Evolutionary conservation across 495 filamentous ascomycete species (phyloP).

Genomic region (Immersiella caudata): DNA sequence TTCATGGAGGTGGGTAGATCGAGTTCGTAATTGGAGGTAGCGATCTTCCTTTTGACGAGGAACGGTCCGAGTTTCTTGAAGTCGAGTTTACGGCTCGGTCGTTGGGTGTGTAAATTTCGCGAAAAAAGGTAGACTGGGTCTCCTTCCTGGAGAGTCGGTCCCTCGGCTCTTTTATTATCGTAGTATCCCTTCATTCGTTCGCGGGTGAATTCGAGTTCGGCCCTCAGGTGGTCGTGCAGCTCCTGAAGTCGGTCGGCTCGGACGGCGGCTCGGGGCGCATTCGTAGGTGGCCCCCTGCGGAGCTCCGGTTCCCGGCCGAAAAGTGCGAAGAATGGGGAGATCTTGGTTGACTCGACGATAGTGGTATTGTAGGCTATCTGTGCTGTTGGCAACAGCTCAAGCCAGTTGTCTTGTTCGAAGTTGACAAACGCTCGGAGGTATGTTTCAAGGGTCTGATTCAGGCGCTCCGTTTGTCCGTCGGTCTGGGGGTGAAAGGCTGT

Average conservation of each 20-base stretch:
- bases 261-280: background rate
- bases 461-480: slow-evolving; percentile 13
- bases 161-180: background rate
- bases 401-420: slow-evolving; percentile 19
- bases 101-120: background rate
- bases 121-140: background rate
- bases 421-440: slow-evolving; percentile 17
- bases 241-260: background rate
- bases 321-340: background rate
- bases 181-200: background rate
- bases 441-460: slow-evolving; percentile 24
- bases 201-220: background rate
- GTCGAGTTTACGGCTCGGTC: background rate
- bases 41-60: background rate
- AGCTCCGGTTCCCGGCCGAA: background rate
- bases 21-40: background rate
- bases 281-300: background rate
- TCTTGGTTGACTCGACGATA: slow-evolving; percentile 4
- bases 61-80: background rate
- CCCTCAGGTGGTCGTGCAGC: background rate
- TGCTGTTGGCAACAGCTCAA: slow-evolving; percentile 14
- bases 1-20: background rate
- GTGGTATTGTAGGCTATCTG: slow-evolving; percentile 18
- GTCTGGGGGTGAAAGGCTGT: slow-evolving; percentile 31
- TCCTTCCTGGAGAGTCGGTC: background rate